Conservation (phyloP, 805 yeast genomes). For the Sungouiella thailandica region DNA sequence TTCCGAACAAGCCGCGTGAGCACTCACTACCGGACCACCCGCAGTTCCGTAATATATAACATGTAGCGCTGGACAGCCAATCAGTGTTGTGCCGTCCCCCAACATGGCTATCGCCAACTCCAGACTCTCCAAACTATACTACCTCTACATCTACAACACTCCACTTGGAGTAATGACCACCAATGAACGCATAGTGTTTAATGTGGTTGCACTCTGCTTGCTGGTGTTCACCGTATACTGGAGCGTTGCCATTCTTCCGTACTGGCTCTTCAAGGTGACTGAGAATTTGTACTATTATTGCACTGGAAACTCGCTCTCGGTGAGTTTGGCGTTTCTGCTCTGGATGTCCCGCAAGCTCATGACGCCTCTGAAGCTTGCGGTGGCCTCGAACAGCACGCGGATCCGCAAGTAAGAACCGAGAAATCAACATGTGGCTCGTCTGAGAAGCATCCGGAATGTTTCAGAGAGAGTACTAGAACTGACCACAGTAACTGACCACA, state of each 20-base stretch:
- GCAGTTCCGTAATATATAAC: too few relatives aligned
- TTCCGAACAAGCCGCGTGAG: too few relatives aligned
- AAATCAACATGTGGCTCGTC: too few relatives aligned
- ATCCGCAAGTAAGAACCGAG: too few relatives aligned
- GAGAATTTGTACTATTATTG: conserved; percentile 15
- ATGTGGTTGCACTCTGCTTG: conserved; percentile 10
- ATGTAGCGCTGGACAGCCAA: too few relatives aligned
- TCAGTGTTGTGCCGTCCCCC: too few relatives aligned
- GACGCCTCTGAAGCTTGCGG: conserved; percentile 22
- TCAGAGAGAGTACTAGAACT: too few relatives aligned
- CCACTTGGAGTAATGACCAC: conserved; percentile 26
- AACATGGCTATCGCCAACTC: not conserved
- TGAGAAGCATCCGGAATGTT: too few relatives aligned
- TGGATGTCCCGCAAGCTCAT: conserved; percentile 6
- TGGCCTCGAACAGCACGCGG: too few relatives aligned
- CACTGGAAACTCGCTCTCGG: conserved; percentile 14
- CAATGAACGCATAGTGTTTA: conserved; percentile 20
- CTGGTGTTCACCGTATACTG: conserved; percentile 14
- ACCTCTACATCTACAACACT: conserved; percentile 20
- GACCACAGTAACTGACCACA: too few relatives aligned
- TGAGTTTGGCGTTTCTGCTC: conserved; percentile 2
- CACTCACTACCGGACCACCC: too few relatives aligned
- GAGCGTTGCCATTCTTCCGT: conserved; percentile 11
- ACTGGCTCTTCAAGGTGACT: conserved; percentile 3
- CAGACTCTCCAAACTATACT: conserved; percentile 9